These are phyloP conservation scores for Viola pubescens DNA, from an alignment of 441 rosid genomes.

Conservation along the genomic window DNA sequence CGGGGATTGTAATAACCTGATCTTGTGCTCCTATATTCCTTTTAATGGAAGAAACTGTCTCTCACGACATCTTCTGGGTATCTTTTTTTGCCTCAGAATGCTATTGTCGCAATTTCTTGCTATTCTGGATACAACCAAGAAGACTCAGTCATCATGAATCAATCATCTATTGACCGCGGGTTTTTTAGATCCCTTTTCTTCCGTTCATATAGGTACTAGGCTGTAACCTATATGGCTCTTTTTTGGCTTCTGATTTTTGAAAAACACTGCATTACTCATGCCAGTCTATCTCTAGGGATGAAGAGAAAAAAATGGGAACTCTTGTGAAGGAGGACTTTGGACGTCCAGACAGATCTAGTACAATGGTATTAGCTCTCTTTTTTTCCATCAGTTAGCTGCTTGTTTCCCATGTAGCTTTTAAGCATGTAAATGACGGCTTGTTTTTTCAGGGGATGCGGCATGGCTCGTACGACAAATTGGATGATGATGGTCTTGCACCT, in stretches of 20 bases:
- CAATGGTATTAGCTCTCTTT: slow-evolving; percentile 52
- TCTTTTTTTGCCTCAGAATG: slow-evolving; percentile 52
- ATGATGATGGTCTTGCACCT: slow-evolving; percentile 98
- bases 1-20: slow-evolving; percentile 71
- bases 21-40: slow-evolving; percentile 2
- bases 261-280: slow-evolving; percentile 11
- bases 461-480: slow-evolving; percentile 96
- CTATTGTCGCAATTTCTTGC: slow-evolving; percentile 94
- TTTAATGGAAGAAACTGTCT: background rate
- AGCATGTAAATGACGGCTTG: slow-evolving; percentile 16
- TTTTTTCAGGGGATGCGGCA: slow-evolving; percentile 89
- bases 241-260: background rate
- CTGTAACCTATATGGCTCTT: slow-evolving; percentile 6
- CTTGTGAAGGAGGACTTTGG: slow-evolving; percentile 99
- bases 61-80: background rate
- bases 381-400: background rate
- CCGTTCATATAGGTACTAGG: slow-evolving; percentile 75
- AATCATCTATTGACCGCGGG: slow-evolving; percentile 95
- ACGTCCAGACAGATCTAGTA: slow-evolving; percentile 81
- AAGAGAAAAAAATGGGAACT: slow-evolving; percentile 99
- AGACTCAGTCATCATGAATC: slow-evolving; percentile 99
- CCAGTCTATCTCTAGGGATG: slow-evolving; percentile 54
- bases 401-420: slow-evolving; percentile 3
- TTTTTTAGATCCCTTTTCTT: slow-evolving; percentile 93
- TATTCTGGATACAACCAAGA: slow-evolving; percentile 99